Evolutionary conservation across 805 yeast species (phyloP).

Genomic region (Zygotorulaspora danielsina): DNA sequence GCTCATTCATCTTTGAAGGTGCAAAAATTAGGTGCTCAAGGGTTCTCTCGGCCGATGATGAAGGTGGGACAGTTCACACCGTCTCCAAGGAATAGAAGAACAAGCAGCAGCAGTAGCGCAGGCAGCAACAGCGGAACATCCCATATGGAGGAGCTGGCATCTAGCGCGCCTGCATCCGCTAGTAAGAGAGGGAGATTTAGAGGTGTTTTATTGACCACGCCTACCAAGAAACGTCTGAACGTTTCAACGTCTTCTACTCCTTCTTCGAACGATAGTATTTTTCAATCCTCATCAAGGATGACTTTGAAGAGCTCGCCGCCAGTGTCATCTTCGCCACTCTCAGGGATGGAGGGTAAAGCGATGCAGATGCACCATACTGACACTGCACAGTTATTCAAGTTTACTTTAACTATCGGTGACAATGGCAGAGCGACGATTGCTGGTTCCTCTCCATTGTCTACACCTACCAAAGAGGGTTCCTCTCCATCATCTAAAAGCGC

Average conservation of each 20-base stretch:
- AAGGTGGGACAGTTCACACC: slow-evolving; percentile 31
- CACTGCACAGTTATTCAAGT: slow-evolving; percentile 18
- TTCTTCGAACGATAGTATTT: slow-evolving; percentile 21
- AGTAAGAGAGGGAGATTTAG: slow-evolving; percentile 29
- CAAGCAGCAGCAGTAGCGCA: slow-evolving; percentile 5
- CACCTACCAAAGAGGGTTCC: slow-evolving; percentile 8
- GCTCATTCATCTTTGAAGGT: slow-evolving; percentile 35
- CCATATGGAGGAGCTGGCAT: not conserved
- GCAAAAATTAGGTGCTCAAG: slow-evolving; percentile 27
- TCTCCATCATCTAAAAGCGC: not conserved
- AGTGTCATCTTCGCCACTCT: slow-evolving; percentile 12
- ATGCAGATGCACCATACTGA: not conserved
- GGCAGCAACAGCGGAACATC: slow-evolving; percentile 1
- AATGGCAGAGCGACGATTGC: slow-evolving; percentile 36
- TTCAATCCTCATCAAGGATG: slow-evolving; percentile 20
- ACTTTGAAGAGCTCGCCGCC: slow-evolving; percentile 19
- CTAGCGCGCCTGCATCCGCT: slow-evolving; percentile 6
- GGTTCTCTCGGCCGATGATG: slow-evolving; percentile 34
- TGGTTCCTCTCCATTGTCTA: slow-evolving; percentile 15
- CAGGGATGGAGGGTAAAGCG: slow-evolving; percentile 6
- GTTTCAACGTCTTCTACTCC: slow-evolving; percentile 17
- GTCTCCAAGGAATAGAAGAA: slow-evolving; percentile 22
- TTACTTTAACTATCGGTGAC: slow-evolving; percentile 30
- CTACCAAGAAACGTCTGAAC: slow-evolving; percentile 15
- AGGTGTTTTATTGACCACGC: slow-evolving; percentile 29